These are phyloP conservation scores for Taphrina deformans DNA, from an alignment of 1,139 yeast genomes.

Conservation along the genomic window DNA sequence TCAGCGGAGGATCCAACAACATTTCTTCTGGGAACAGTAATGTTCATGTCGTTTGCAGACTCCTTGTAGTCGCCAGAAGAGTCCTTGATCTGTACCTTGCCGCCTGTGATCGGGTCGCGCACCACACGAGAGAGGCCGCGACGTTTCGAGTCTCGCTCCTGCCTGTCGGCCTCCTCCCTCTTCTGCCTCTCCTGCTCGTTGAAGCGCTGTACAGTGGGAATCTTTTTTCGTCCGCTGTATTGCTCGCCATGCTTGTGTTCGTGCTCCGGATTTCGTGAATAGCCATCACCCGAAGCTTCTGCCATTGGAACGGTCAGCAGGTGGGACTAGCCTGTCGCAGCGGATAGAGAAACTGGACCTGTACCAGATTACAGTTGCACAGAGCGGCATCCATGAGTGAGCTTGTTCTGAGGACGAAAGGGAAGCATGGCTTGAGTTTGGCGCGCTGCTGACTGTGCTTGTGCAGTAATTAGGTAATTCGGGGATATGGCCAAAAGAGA, in stretches of 20 bases:
- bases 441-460: not conserved
- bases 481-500: too few relatives aligned
- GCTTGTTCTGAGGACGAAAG: too few relatives aligned
- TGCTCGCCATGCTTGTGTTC: constrained; percentile 11
- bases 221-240: not conserved
- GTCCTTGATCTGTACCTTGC: constrained; percentile 7
- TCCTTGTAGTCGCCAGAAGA: constrained; percentile 2
- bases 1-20: not conserved
- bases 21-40: constrained; percentile 5
- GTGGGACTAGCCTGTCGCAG: not conserved
- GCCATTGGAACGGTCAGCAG: not conserved
- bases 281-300: not conserved
- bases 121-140: constrained; percentile 12
- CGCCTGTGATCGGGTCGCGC: constrained; percentile 19
- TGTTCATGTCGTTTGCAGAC: not conserved
- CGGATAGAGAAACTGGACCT: too few relatives aligned
- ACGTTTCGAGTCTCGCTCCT: not conserved
- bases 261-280: not conserved
- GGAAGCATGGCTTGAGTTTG: too few relatives aligned
- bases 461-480: not conserved
- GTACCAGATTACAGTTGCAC: too few relatives aligned
- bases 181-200: constrained; percentile 12
- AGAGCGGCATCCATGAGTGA: too few relatives aligned
- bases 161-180: constrained; percentile 9
- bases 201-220: constrained; percentile 14